phyloP scores from a whole-genome alignment of 2,329 filamentous ascomycete genomes.

The Neobulgaria alba region DNA sequence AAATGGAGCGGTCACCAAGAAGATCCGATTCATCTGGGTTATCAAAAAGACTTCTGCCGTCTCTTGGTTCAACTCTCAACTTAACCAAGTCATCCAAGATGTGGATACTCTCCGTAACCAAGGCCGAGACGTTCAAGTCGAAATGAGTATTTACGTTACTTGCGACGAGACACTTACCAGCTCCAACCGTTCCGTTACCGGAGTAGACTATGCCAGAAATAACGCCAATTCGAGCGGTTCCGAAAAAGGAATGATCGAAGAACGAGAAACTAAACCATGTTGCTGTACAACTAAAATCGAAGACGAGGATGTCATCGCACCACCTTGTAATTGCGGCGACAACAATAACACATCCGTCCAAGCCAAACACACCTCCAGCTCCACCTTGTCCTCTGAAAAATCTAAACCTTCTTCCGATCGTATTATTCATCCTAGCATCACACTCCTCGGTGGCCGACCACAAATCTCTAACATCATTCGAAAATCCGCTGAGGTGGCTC shows the following conservation, averaged over 20 bases:
- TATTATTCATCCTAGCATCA: not conserved
- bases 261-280: not conserved
- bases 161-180: constrained; percentile 21
- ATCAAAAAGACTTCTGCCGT: constrained; percentile 45
- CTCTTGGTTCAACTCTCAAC: constrained; percentile 42
- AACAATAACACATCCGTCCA: no score
- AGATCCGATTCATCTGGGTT: constrained; percentile 45
- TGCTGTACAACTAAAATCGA: not conserved
- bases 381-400: not conserved
- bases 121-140: constrained; percentile 23
- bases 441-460: not conserved
- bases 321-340: not conserved
- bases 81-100: constrained; percentile 37
- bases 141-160: constrained; percentile 29
- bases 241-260: not conserved
- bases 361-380: not conserved
- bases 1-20: not conserved
- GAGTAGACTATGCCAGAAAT: not conserved
- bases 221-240: not conserved
- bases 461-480: not conserved
- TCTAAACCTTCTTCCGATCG: no score
- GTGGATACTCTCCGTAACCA: constrained; percentile 32
- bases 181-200: not conserved
- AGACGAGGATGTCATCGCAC: not conserved
- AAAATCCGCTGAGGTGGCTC: constrained; percentile 37